Conservation (phyloP, 2,329 filamentous ascomycete genomes). For the Colletotrichum cordylinicola region DNA sequence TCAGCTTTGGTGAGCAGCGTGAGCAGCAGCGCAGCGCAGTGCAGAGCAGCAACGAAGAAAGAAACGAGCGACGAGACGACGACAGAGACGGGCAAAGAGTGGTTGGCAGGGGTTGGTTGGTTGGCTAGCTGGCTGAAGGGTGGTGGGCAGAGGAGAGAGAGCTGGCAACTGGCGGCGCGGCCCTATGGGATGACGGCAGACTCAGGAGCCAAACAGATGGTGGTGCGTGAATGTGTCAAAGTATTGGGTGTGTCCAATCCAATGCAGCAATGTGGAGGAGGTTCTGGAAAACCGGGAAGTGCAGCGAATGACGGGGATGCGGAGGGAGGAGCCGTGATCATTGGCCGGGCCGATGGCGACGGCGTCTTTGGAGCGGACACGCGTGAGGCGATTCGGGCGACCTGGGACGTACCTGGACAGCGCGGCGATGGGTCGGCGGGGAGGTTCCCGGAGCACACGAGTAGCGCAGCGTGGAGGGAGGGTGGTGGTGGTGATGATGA, state of each 20-base stretch:
- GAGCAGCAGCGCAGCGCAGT: neutral
- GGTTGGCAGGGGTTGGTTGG: constrained; percentile 2
- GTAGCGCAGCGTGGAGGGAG: neutral
- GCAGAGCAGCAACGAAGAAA: neutral
- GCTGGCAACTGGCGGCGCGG: constrained; percentile 1
- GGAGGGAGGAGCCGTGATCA: constrained; percentile 1
- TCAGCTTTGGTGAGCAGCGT: constrained; percentile 15
- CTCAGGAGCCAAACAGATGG: neutral
- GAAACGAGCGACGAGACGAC: neutral
- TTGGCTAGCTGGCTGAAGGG: neutral
- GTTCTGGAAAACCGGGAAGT: constrained; percentile 15
- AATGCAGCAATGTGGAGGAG: constrained; percentile 11
- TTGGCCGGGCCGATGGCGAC: constrained; percentile 16
- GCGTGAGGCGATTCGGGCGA: neutral
- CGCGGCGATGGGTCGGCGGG: neutral
- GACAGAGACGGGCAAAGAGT: neutral
- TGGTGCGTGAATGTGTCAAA: neutral
- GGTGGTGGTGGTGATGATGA: neutral
- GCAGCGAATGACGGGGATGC: constrained; percentile 12
- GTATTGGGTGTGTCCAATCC: neutral
- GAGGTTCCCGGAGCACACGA: neutral
- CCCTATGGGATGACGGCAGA: constrained; percentile 23
- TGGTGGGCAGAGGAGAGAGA: neutral
- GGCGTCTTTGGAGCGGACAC: neutral
- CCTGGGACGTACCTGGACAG: neutral